Conservation (phyloP, 306 rosid species). For the Cucurbita maxima region DNA sequence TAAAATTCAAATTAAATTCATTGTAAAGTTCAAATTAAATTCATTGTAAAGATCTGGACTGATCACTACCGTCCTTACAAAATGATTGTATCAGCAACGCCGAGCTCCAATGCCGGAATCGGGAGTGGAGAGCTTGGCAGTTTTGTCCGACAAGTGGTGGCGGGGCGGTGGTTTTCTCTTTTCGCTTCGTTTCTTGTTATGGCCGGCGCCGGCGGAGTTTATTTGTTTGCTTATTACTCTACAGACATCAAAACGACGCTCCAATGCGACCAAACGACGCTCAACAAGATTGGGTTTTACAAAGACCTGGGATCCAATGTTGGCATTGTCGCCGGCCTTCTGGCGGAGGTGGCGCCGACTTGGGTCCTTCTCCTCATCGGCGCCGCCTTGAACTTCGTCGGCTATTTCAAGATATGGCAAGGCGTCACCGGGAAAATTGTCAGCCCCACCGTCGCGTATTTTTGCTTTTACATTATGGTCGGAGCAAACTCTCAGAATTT, state of each 20-base stretch:
- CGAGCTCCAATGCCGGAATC: neutral
- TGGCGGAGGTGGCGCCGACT: slow-evolving; percentile 13
- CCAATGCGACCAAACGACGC: slow-evolving; percentile 18
- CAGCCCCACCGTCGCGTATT: slow-evolving; percentile 18
- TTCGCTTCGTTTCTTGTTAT: slow-evolving; percentile 4
- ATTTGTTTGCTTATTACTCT: slow-evolving; percentile 26
- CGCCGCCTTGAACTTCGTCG: slow-evolving; percentile 7
- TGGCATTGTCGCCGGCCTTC: slow-evolving; percentile 16
- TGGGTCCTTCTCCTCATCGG: slow-evolving; percentile 26
- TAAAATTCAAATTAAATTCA: too few relatives aligned
- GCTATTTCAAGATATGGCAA: slow-evolving; percentile 6
- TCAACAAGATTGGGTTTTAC: slow-evolving; percentile 17
- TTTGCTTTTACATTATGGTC: slow-evolving; percentile 19
- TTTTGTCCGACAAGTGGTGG: neutral
- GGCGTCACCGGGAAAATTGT: slow-evolving; percentile 8
- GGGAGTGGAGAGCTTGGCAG: neutral
- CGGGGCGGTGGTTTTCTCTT: neutral
- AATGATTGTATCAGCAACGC: neutral
- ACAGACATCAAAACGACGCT: slow-evolving; percentile 16
- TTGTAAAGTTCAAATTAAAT: too few relatives aligned
- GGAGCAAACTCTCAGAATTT: slow-evolving; percentile 26
- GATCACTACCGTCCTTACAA: neutral
- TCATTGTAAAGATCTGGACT: too few relatives aligned
- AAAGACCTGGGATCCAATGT: slow-evolving; percentile 27
- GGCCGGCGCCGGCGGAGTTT: slow-evolving; percentile 24